These are phyloP conservation scores for Pseudozyma sp. DNA, from an alignment of 1,284 basidiomycete genomes.

Conservation along the genomic window DNA sequence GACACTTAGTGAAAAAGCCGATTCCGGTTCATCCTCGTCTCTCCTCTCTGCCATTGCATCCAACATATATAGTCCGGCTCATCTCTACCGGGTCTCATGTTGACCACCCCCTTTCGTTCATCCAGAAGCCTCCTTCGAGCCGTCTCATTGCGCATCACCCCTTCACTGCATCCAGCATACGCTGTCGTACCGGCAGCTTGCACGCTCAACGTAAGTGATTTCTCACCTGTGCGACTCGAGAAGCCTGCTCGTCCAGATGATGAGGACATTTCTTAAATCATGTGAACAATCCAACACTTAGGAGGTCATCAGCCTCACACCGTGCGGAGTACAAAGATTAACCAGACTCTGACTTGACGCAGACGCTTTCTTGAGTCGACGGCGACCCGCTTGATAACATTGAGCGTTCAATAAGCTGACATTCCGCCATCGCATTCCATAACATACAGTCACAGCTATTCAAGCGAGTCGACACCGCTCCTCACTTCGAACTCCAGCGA, in stretches of 20 bases:
- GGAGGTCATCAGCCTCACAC: conserved; percentile 45
- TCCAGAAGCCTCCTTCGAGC: conserved; percentile 6
- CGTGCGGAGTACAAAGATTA: conserved; percentile 54
- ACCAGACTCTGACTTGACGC: conserved; percentile 49
- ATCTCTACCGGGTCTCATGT: conserved; percentile 6
- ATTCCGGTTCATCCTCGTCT: conserved; percentile 5
- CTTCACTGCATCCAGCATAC: background rate
- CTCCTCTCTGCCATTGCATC: background rate
- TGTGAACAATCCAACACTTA: conserved; percentile 62
- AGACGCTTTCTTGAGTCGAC: background rate
- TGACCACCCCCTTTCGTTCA: conserved; percentile 1
- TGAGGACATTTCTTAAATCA: conserved; percentile 52
- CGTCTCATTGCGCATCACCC: background rate
- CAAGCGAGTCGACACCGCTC: background rate
- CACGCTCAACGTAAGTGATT: conserved; percentile 8
- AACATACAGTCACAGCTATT: conserved; percentile 5
- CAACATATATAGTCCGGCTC: conserved; percentile 8
- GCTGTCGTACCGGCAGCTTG: background rate
- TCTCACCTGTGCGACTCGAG: background rate
- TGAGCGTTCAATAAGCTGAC: background rate
- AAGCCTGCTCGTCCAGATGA: conserved; percentile 20
- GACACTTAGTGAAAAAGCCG: background rate
- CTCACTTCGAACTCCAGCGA: background rate
- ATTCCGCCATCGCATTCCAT: background rate
- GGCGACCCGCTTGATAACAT: background rate